Evolutionary conservation across 768 basidiomycete species (phyloP).

Genomic region (Hortiboletus flavorubellus): DNA sequence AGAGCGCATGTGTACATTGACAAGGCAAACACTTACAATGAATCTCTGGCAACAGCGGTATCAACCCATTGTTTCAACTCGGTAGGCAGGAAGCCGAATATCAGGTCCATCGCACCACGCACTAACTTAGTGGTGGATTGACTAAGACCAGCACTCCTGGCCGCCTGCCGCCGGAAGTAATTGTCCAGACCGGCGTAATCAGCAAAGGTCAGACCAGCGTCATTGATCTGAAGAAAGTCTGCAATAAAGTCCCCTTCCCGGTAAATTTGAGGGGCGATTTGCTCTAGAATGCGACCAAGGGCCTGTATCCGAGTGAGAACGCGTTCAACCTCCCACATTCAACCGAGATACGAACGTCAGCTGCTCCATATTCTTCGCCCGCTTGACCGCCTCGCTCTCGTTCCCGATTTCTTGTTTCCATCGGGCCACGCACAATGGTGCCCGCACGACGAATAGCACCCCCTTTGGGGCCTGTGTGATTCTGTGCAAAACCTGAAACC

Average conservation of each 20-base stretch:
- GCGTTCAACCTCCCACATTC: background rate
- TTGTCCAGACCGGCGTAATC: constrained; percentile 93
- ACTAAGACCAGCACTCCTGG: constrained; percentile 63
- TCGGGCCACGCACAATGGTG: constrained; percentile 77
- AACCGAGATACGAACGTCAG: constrained; percentile 52
- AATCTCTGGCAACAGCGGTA: constrained; percentile 67
- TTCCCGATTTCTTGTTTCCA: constrained; percentile 46
- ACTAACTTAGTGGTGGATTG: constrained; percentile 74
- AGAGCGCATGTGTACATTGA: constrained; percentile 1
- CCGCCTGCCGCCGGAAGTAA: constrained; percentile 92
- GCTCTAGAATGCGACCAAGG: constrained; percentile 69
- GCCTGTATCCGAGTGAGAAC: constrained; percentile 45
- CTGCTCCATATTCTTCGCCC: constrained; percentile 62
- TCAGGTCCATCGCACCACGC: constrained; percentile 87
- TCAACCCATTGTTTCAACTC: constrained; percentile 89
- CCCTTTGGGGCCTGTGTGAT: constrained; percentile 37
- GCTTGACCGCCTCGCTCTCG: constrained; percentile 50
- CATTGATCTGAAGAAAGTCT: constrained; percentile 90
- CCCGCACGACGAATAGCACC: constrained; percentile 77
- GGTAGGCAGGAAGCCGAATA: constrained; percentile 87
- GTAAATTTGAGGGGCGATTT: constrained; percentile 71
- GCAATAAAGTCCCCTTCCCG: constrained; percentile 85
- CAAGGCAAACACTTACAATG: constrained; percentile 46
- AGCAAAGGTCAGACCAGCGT: constrained; percentile 85
- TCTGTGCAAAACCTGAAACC: constrained; percentile 41